Evolutionary conservation across 116 monocot species (phyloP).

Genomic region (Cymodocea nodosa): DNA sequence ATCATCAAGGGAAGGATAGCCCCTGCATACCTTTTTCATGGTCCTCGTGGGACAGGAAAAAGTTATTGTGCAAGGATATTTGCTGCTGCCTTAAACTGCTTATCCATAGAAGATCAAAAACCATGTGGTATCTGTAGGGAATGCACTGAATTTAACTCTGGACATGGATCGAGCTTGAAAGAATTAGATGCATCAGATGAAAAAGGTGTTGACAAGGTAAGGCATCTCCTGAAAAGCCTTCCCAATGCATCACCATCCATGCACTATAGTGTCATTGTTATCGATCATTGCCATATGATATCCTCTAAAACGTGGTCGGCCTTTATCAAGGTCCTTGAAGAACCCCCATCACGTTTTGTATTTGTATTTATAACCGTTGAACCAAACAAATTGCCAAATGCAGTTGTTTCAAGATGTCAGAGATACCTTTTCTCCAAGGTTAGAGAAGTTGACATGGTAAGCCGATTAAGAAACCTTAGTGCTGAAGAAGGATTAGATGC

Average conservation of each 20-base stretch:
- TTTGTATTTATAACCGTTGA: constrained; percentile 67
- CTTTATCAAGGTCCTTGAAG: constrained; percentile 54
- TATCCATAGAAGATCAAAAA: constrained; percentile 34
- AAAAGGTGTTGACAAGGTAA: constrained; percentile 31
- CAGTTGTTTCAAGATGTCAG: constrained; percentile 58
- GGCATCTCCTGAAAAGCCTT: constrained; percentile 32
- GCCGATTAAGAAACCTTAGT: constrained; percentile 38
- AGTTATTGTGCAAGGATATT: constrained; percentile 57
- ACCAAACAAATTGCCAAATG: constrained; percentile 52
- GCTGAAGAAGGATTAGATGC: constrained; percentile 51
- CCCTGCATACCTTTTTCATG: constrained; percentile 66
- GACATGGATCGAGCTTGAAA: constrained; percentile 27
- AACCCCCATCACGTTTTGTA: constrained; percentile 36
- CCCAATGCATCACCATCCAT: constrained; percentile 11
- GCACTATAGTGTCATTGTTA: constrained; percentile 39
- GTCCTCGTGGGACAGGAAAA: constrained; percentile 73
- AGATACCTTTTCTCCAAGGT: constrained; percentile 74
- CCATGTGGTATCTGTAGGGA: constrained; percentile 63
- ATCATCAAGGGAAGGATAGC: constrained; percentile 42
- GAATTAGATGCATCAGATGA: constrained; percentile 51
- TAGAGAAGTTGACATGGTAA: constrained; percentile 64
- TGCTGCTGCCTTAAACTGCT: constrained; percentile 60
- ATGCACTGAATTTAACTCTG: constrained; percentile 36
- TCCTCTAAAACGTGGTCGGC: constrained; percentile 41
- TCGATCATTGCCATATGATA: constrained; percentile 68